A percentile compares a stretch with the other conserved stretches of the same genome.
Conservation (phyloP, 1,139 yeast species). For the Yamadazyma mexicana region DNA sequence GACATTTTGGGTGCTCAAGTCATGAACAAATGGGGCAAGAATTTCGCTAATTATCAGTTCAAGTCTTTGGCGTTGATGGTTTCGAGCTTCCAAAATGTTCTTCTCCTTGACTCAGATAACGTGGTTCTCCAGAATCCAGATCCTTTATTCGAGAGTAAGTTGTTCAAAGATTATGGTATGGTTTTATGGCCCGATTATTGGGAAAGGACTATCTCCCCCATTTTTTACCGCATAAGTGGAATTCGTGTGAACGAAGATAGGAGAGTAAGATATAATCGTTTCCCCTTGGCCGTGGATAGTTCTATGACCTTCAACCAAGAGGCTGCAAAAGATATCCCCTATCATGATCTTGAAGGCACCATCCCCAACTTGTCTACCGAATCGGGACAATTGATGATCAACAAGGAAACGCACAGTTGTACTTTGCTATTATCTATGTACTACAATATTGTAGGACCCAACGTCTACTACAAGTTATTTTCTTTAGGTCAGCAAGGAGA, state of each 20-base stretch:
- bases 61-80: constrained; percentile 35
- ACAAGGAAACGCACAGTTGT: constrained; percentile 53
- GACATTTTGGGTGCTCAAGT: constrained; percentile 37
- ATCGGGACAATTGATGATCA: constrained; percentile 62
- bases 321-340: constrained; percentile 9
- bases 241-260: constrained; percentile 26
- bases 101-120: constrained; percentile 45
- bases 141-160: constrained; percentile 48
- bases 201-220: constrained; percentile 70
- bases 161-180: constrained; percentile 56
- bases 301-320: constrained; percentile 9
- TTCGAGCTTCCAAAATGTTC: constrained; percentile 39
- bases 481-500: constrained; percentile 65
- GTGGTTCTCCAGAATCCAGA: constrained; percentile 36
- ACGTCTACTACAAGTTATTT: constrained; percentile 52
- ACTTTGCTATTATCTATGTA: constrained; percentile 53
- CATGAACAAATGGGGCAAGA: constrained; percentile 29
- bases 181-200: constrained; percentile 84
- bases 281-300: constrained; percentile 10
- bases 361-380: constrained; percentile 65
- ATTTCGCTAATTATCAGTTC: constrained; percentile 37
- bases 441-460: constrained; percentile 62
- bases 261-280: constrained; percentile 18
- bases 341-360: constrained; percentile 48
- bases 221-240: constrained; percentile 63